These are phyloP conservation scores for Aspergillus tubingensis DNA, from an alignment of 2,329 filamentous ascomycete genomes.

Conservation along the genomic window DNA sequence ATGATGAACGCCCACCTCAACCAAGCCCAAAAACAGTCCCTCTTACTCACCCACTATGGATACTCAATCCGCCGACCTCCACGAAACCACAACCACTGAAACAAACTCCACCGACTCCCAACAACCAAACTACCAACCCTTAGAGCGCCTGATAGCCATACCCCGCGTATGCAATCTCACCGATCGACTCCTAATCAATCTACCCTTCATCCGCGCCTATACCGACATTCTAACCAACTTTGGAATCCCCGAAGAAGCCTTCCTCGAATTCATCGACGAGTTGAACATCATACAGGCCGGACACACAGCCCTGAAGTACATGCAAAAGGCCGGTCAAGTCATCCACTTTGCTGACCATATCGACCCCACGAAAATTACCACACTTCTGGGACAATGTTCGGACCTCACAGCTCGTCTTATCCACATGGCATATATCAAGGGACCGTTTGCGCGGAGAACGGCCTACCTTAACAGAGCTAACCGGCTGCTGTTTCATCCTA, in stretches of 20 bases:
- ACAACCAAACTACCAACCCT: neutral
- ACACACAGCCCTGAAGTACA: neutral
- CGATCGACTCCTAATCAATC: neutral
- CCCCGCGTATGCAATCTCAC: neutral
- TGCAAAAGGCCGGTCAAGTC: neutral
- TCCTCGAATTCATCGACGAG: neutral
- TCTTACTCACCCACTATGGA: too few species aligned
- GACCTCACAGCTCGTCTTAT: neutral
- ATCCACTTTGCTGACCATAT: neutral
- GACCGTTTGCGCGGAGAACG: neutral
- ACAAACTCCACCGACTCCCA: too few species aligned
- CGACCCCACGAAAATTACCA: neutral
- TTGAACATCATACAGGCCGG: neutral
- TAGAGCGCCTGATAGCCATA: neutral
- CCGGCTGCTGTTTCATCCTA: neutral
- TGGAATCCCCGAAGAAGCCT: neutral
- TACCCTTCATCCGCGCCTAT: neutral
- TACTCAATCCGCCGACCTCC: too few species aligned
- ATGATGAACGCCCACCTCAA: too few species aligned
- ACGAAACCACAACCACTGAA: too few species aligned
- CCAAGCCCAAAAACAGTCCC: too few species aligned
- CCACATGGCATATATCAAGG: neutral
- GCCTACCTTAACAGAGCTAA: neutral
- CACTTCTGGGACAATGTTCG: conserved; percentile 6
- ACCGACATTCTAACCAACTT: neutral